Evolutionary conservation across 352 stramenopile species (phyloP), one percentile per base, ranked within the genome.

Genomic region (Phytophthora vignae): DNA sequence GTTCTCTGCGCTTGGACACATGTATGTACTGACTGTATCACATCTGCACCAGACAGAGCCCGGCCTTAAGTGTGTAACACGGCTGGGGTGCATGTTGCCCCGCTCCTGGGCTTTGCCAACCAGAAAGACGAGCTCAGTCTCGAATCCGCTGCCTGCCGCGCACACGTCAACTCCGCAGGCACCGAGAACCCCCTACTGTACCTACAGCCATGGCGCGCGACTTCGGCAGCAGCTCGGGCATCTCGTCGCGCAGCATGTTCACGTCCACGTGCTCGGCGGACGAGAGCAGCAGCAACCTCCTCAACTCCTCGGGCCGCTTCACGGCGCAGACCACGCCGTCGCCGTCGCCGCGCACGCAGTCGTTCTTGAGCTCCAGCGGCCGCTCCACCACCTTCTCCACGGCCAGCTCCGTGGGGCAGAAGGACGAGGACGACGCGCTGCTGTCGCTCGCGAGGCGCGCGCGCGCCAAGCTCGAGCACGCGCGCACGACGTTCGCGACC

Each of bases 291-390:
- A 53, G 19, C 55, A 71, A 64, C 27, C 65, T 68, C 25, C 31
- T 66, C 42, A 65, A 48, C 40, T 58, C 66, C 15, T 61, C 48
- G 8, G 40, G 63, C 54, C 62, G 69, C 9, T 17, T 63, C 27
- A 48, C 64, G 36, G 19, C 14, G 29, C 64, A 58, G 9, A 19
- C 36, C 33, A 42, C 55, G 4, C 36, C 40, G 46, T 79, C 55
- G 2, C 36, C 40, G 46, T 79, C 73, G 9, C 74, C 69, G 1
- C 60, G 64, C 12, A 56, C 54, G 59, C 70, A 64, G 5, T 81
- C 74, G 56, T 69, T 70, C 56, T 73, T 67, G 55, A 77, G 70
- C 29, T 79, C 72, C 53, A 79, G 70, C 50, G 68, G 67, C 27
- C 48, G 72, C 54, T 44, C 36, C 21, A 64, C 49, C 12, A 50